Base-by-base conservation (phyloP, 225 moss, liverwort and hornwort genomes). In the Climacium dendroides region DNA sequence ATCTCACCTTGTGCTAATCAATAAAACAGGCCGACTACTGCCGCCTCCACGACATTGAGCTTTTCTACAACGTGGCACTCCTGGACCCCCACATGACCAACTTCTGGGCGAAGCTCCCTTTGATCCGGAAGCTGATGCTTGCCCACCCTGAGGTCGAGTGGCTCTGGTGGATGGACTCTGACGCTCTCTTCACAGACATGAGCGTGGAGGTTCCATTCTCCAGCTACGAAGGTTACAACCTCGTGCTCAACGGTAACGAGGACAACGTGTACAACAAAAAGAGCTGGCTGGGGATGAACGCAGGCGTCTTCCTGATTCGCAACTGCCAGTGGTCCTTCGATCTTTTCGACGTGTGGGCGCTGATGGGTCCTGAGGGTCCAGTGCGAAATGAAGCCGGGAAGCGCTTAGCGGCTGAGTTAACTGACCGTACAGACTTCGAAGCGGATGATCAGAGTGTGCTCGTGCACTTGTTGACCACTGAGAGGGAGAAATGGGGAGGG, bases 151-250 rank as follows among this genome's bases (percentile, higher is more conserved):
- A 93, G 59, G 83, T 91, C 5, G 93, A 93, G 89, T 93, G 93
- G 90, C 55, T 93, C 3, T 93, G 90, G 89, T 93, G 91, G 93
- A 93, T 93, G 93, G 93, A 93, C 85, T 89, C 89, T 2, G 93
- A 91, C 59, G 91, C 91, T 15, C 86, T 93, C 89, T 91, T 93
- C 87, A 91, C 91, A 6, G 89, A 91, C 60, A 90, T 93, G 91
- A 70, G 85, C 19, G 61, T 85, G 69, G 87, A 87, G 32, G 53
- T 93, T 22, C 90, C 88, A 0, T 26, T 91, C 12, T 54, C 63
- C 10, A 78, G 35, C 37, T 93, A 88, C 85, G 64, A 55, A 13
- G 52, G 22, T 11, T 28, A 41, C 88, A 93, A 93, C 74, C 86
- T 91, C 80, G 76, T 91, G 20, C 45, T 93, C 23, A 87, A 91